Evolutionary conservation across 1,284 basidiomycete genomes (phyloP).

Genomic region (Leccinum subrobustum): DNA sequence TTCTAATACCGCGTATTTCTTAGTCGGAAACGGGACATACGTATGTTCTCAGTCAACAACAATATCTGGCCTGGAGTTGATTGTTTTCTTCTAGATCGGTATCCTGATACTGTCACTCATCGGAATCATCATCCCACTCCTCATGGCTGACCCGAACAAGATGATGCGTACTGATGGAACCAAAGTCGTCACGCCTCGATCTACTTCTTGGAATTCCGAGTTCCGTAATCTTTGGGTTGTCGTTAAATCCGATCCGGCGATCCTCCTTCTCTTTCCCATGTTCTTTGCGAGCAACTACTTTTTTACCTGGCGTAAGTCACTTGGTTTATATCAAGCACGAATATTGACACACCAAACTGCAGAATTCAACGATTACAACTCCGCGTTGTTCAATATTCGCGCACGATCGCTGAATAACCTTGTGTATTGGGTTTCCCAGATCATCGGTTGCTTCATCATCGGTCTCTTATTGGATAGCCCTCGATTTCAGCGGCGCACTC

Average conservation of each 20-base stretch:
- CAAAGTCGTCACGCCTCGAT: constrained; percentile 30
- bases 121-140: constrained; percentile 32
- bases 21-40: constrained; percentile 35
- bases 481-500: constrained; percentile 40
- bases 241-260: constrained; percentile 34
- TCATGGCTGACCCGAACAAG: constrained; percentile 37
- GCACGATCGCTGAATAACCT: constrained; percentile 37
- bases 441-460: constrained; percentile 37
- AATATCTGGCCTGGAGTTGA: neutral
- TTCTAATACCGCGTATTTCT: neutral
- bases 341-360: neutral
- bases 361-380: constrained; percentile 41
- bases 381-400: constrained; percentile 38
- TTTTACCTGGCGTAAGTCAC: constrained; percentile 37
- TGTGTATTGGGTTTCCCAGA: constrained; percentile 40
- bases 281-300: constrained; percentile 39
- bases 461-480: constrained; percentile 42
- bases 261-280: constrained; percentile 38
- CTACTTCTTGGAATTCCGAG: constrained; percentile 38
- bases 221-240: constrained; percentile 34
- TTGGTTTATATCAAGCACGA: neutral
- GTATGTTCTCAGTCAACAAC: constrained; percentile 10
- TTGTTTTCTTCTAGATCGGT: constrained; percentile 23
- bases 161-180: constrained; percentile 39
- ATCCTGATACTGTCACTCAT: constrained; percentile 36